Evolutionary conservation across 108 stramenopile species (phyloP).

Genomic region (Cyclotella cryptica): DNA sequence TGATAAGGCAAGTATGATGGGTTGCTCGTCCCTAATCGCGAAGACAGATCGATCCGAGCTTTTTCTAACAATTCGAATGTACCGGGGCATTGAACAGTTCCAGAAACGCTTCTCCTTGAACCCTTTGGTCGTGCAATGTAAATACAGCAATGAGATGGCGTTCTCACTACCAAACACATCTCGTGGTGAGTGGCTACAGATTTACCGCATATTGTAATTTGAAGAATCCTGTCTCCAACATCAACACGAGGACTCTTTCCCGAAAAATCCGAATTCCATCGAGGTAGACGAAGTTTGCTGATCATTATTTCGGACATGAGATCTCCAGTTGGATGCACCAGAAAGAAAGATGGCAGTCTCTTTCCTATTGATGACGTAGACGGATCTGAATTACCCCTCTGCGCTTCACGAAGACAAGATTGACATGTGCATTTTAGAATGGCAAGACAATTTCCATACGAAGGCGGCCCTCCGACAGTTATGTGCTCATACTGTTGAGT

Average conservation of each 20-base stretch:
- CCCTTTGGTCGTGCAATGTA: conserved; percentile 22
- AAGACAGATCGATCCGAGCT: conserved; percentile 66
- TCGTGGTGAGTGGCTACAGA: conserved; percentile 15
- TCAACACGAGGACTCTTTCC: conserved; percentile 44
- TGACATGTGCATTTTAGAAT: conserved; percentile 66
- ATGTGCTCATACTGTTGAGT: neutral
- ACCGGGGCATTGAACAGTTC: conserved; percentile 30
- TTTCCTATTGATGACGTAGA: neutral
- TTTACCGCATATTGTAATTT: conserved; percentile 65
- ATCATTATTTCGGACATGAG: conserved; percentile 57
- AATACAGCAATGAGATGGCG: conserved; percentile 56
- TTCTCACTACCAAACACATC: conserved; percentile 42
- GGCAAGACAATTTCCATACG: conserved; percentile 72
- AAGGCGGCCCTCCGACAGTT: conserved; percentile 37
- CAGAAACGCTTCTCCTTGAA: neutral
- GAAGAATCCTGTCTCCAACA: conserved; percentile 68
- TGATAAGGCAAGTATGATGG: conserved; percentile 62
- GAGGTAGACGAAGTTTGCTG: conserved; percentile 55
- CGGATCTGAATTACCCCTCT: neutral
- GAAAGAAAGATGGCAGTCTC: conserved; percentile 21
- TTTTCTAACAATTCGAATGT: conserved; percentile 52
- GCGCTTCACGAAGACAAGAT: conserved; percentile 19
- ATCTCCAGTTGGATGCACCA: conserved; percentile 73
- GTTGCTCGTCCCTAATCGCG: conserved; percentile 3
- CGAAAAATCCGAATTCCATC: conserved; percentile 22